A percentile compares a stretch with the other conserved stretches of the same genome.
These are phyloP conservation scores for Acacia acuminata DNA, from an alignment of 306 rosid species.

Conservation along the genomic window DNA sequence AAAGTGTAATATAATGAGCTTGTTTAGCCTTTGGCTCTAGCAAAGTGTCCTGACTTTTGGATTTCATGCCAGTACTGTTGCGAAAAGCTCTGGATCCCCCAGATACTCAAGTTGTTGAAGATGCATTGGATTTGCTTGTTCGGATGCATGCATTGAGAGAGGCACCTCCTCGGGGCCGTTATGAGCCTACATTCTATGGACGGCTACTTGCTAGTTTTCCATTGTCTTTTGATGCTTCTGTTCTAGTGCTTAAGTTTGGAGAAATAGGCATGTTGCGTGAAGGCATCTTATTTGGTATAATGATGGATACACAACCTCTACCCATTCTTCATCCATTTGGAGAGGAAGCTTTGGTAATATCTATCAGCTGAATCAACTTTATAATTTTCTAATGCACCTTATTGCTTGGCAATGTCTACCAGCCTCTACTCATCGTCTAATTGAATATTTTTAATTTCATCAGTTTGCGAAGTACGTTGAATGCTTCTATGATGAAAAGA, in stretches of 20 bases:
- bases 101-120: conserved; percentile 63
- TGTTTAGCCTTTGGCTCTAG: conserved; percentile 5
- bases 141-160: conserved; percentile 62
- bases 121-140: conserved; percentile 66
- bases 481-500: conserved; percentile 48
- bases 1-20: conserved; percentile 22
- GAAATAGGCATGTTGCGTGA: conserved; percentile 75
- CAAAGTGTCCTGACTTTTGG: conserved; percentile 25
- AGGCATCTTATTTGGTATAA: conserved; percentile 81
- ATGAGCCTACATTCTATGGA: conserved; percentile 87
- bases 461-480: conserved; percentile 53
- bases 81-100: conserved; percentile 88
- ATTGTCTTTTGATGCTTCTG: conserved; percentile 80
- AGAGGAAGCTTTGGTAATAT: conserved; percentile 67
- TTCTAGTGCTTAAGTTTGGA: conserved; percentile 83
- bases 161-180: conserved; percentile 63
- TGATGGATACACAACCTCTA: conserved; percentile 82
- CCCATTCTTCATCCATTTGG: conserved; percentile 90
- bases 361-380: conserved; percentile 15
- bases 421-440: conserved; percentile 27
- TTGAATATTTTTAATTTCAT: conserved; percentile 23
- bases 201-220: conserved; percentile 72
- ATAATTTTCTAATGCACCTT: conserved; percentile 23
- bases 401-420: conserved; percentile 30
- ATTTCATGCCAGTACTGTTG: conserved; percentile 61